phyloP scores from a whole-genome alignment of 2,329 filamentous ascomycete genomes.

The Daldinia sp. region DNA sequence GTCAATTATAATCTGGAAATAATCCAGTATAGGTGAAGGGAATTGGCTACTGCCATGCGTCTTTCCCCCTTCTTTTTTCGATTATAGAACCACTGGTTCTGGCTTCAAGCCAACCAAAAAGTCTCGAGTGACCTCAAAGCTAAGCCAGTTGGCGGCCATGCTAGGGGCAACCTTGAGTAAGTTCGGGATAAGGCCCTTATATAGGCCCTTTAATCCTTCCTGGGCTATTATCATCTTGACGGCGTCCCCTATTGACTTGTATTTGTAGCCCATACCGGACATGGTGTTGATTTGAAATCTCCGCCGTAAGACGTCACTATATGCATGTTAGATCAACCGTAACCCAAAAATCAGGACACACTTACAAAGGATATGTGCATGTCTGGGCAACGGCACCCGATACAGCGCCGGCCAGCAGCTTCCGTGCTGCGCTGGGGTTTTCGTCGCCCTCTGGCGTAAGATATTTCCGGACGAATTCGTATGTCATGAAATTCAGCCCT shows the following conservation, averaged over 20 bases:
- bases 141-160: slow-evolving; percentile 98
- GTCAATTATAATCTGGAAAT: slow-evolving; percentile 17
- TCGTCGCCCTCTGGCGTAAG: slow-evolving; percentile 88
- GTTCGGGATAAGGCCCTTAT: slow-evolving; percentile 96
- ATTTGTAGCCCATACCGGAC: slow-evolving; percentile 97
- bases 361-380: slow-evolving; percentile 97
- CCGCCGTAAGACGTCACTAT: slow-evolving; percentile 86
- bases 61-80: no score
- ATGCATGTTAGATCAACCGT: slow-evolving; percentile 36
- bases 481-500: slow-evolving; percentile 98
- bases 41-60: slow-evolving; percentile 10
- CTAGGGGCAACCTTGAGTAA: slow-evolving; percentile 96
- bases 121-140: slow-evolving; percentile 93
- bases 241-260: slow-evolving; percentile 86
- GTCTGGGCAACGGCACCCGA: slow-evolving; percentile 98
- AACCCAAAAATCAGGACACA: slow-evolving; percentile 38
- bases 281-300: slow-evolving; percentile 99
- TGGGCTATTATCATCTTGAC: slow-evolving; percentile 81
- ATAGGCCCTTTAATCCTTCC: slow-evolving; percentile 85
- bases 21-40: slow-evolving; percentile 15
- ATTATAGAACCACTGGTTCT: slow-evolving; percentile 46
- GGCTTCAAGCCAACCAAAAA: slow-evolving; percentile 73
- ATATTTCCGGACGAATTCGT: slow-evolving; percentile 84
- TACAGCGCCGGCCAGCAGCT: slow-evolving; percentile 87
- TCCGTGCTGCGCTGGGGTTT: slow-evolving; percentile 80